phyloP scores from a whole-genome alignment of 371 early-diverging fungal genomes.

The Mucor sp. region DNA sequence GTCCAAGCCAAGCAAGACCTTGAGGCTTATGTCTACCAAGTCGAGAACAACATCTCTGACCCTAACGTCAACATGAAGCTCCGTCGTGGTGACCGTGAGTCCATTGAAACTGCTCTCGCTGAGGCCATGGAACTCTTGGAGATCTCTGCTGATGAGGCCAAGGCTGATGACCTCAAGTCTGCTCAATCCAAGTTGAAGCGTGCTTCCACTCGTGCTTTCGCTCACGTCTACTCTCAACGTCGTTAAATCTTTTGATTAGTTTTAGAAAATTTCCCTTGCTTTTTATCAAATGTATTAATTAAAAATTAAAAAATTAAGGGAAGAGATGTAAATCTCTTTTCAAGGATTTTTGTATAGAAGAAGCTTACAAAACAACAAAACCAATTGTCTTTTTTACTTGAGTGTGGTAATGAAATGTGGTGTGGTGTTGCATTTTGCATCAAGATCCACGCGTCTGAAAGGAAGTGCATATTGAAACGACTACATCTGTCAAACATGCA shows the following conservation, averaged over 20 bases:
- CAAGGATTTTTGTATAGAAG: constrained; percentile 4
- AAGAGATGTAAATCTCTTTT: background rate
- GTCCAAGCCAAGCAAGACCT: constrained; percentile 87
- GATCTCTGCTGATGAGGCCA: constrained; percentile 71
- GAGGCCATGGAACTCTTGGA: constrained; percentile 90
- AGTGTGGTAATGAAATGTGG: no score
- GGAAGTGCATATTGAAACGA: no score
- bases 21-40: constrained; percentile 87
- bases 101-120: constrained; percentile 84
- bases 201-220: constrained; percentile 77
- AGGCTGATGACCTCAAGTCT: constrained; percentile 86
- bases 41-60: constrained; percentile 81
- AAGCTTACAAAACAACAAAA: background rate
- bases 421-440: no score
- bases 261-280: constrained; percentile 5
- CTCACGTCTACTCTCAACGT: constrained; percentile 62
- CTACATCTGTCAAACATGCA: no score
- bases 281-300: constrained; percentile 5
- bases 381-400: no score
- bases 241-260: constrained; percentile 34
- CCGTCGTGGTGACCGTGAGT: constrained; percentile 83
- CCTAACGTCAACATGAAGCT: constrained; percentile 78
- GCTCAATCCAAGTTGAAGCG: constrained; percentile 94
- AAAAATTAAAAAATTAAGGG: background rate
- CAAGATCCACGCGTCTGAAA: no score